phyloP scores from a whole-genome alignment of 2,329 filamentous ascomycete species.

The Aspergillus sp. region DNA sequence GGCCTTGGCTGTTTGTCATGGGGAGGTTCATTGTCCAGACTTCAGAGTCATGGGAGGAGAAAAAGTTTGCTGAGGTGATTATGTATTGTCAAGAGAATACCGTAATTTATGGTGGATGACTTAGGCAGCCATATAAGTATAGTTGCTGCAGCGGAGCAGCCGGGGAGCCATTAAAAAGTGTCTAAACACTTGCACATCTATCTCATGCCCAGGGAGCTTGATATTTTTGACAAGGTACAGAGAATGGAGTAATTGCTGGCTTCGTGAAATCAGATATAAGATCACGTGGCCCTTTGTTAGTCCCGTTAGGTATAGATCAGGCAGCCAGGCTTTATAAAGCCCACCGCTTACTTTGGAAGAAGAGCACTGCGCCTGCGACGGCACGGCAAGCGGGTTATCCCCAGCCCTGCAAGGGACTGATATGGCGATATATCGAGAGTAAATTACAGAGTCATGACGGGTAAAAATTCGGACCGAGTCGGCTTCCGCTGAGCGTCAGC shows the following conservation, averaged over 20 bases:
- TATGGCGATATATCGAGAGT: not conserved
- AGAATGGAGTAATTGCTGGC: too few species aligned
- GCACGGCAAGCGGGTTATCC: not conserved
- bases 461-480: constrained; percentile 9
- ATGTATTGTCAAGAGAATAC: constrained; percentile 9
- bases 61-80: constrained; percentile 1
- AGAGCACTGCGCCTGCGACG: too few species aligned
- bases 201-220: too few species aligned
- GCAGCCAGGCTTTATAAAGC: not conserved
- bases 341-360: not conserved
- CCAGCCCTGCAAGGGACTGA: constrained; percentile 7
- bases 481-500: constrained; percentile 25
- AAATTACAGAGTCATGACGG: constrained; percentile 9
- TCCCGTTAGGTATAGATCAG: not conserved
- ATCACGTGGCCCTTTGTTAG: not conserved
- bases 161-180: too few species aligned
- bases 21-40: not conserved
- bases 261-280: not conserved
- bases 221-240: too few species aligned
- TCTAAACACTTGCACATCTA: too few species aligned
- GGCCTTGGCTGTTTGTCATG: constrained; percentile 6
- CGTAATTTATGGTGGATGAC: not conserved
- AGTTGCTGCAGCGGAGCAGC: not conserved
- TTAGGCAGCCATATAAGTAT: constrained; percentile 1
- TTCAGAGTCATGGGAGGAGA: constrained; percentile 8